Evolutionary conservation across 1,284 basidiomycete species (phyloP).

Genomic region (Veloboletus limbatus): DNA sequence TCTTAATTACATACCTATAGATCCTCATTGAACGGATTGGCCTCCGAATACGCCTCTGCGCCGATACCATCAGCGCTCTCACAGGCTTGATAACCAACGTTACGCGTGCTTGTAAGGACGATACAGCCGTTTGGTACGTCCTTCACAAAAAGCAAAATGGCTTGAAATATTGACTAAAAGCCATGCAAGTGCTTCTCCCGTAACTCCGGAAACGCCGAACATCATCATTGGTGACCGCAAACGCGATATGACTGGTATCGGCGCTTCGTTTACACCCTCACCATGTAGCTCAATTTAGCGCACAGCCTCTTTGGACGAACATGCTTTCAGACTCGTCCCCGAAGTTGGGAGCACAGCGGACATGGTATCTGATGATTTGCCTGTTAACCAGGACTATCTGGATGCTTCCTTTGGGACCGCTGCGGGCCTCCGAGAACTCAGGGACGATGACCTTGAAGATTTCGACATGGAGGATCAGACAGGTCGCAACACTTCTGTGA

Average conservation of each 20-base stretch:
- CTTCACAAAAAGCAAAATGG: not conserved
- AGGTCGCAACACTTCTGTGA: constrained; percentile 20
- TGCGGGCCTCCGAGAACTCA: constrained; percentile 69
- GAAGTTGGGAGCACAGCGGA: constrained; percentile 79
- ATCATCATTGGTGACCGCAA: constrained; percentile 7
- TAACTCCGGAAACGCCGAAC: constrained; percentile 8
- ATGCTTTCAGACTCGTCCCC: constrained; percentile 74
- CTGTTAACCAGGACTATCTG: constrained; percentile 84
- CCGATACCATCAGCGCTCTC: constrained; percentile 61
- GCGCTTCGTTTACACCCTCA: not conserved
- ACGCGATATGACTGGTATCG: constrained; percentile 35
- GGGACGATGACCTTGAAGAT: constrained; percentile 69
- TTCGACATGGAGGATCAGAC: constrained; percentile 49
- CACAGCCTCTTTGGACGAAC: constrained; percentile 78
- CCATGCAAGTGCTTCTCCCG: constrained; percentile 11
- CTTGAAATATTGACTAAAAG: constrained; percentile 1
- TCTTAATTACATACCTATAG: constrained; percentile 33
- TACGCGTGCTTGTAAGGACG: constrained; percentile 39
- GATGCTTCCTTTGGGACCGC: constrained; percentile 78
- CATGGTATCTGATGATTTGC: constrained; percentile 89
- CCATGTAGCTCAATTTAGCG: constrained; percentile 6
- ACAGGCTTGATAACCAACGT: constrained; percentile 51
- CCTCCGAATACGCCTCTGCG: constrained; percentile 61
- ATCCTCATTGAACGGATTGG: constrained; percentile 45
- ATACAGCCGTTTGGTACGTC: constrained; percentile 40